Conservation (phyloP, 2,329 filamentous ascomycete genomes). For the Dactylellina sp. region DNA sequence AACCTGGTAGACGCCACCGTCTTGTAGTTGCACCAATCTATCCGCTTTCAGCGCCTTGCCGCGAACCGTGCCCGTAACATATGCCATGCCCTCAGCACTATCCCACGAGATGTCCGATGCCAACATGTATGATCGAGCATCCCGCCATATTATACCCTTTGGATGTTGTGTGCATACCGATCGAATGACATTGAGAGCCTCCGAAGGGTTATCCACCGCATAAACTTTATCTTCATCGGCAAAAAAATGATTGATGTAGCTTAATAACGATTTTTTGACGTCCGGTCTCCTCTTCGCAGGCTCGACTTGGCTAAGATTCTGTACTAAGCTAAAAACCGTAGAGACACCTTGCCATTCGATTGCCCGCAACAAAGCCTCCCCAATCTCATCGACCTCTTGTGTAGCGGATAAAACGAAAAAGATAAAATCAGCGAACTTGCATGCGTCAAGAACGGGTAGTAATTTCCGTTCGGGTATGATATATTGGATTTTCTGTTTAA, state of each 20-base stretch:
- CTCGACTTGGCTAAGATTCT: conserved; percentile 81
- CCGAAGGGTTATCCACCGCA: conserved; percentile 86
- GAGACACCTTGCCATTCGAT: conserved; percentile 95
- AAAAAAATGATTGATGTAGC: conserved; percentile 94
- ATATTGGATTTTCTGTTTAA: conserved; percentile 95
- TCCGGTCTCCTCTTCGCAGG: conserved; percentile 81
- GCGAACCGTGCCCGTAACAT: conserved; percentile 83
- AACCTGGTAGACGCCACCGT: conserved; percentile 94
- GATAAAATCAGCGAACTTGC: conserved; percentile 89
- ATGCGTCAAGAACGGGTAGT: conserved; percentile 82
- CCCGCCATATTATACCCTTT: conserved; percentile 94
- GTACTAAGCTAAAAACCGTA: conserved; percentile 86
- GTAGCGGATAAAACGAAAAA: conserved; percentile 84
- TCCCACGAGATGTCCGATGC: conserved; percentile 84
- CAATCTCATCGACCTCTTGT: conserved; percentile 84
- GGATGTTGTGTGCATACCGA: conserved; percentile 91
- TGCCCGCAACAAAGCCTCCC: conserved; percentile 84
- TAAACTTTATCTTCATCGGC: conserved; percentile 91
- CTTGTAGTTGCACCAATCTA: conserved; percentile 87
- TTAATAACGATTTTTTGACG: conserved; percentile 84
- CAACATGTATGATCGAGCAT: conserved; percentile 95
- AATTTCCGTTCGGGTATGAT: conserved; percentile 75
- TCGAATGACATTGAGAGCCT: conserved; percentile 89
- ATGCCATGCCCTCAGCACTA: conserved; percentile 73
- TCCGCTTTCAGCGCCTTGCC: conserved; percentile 90